Base-by-base conservation (phyloP, 202 grass and related monocot species). In the Schoenoplectus tabernaemontani region DNA sequence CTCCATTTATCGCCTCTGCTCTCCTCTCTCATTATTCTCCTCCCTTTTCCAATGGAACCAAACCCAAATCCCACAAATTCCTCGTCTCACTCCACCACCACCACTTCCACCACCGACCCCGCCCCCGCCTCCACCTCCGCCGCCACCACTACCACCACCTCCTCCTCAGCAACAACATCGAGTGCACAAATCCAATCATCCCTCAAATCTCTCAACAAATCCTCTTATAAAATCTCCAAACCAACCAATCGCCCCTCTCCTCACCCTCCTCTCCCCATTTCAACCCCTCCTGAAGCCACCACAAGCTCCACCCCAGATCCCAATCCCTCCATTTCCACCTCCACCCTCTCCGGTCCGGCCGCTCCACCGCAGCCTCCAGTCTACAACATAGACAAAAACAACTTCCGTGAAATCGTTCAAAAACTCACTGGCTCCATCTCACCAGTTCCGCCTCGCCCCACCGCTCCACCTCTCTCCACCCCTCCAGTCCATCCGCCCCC, bases 151-250 rank as follows among this genome's bases (percentile, higher is more conserved):
- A 0, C 36, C 44, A 47, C 39, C 60, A 15, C 44, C 16, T n/a
- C 77, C 13, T n/a, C 76, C 7, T 1, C 83, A 34, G 2, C 64
- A 16, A 3, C 73, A 4, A 46, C 83, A 17, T 12, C 82, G 20
- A 65, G 11, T 4, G 0, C 33, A 43, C 19, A 79, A 53, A 39
- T 65, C 41, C 82, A 80, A 30, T 64, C 85, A 82, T 84, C 91
- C 2, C 85, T 99, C 67, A 95, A 83, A 73, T 84, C 90, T 34
- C 90, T 99, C 81, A 99, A 95, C 85, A 92, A 89, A 56, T 53
- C 96, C 26, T 99, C 96, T 67, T 93, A 95, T 86, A 99, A 99
- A 90, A 99, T 99, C 90, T 93, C 96, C 34, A 99, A 96, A 81
- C 92, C 81, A 37, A 62, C 83, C 4, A 66, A 87, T 0, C 76